Conservation (phyloP, 495 filamentous ascomycete species). For the Penicillium samsonianum region DNA sequence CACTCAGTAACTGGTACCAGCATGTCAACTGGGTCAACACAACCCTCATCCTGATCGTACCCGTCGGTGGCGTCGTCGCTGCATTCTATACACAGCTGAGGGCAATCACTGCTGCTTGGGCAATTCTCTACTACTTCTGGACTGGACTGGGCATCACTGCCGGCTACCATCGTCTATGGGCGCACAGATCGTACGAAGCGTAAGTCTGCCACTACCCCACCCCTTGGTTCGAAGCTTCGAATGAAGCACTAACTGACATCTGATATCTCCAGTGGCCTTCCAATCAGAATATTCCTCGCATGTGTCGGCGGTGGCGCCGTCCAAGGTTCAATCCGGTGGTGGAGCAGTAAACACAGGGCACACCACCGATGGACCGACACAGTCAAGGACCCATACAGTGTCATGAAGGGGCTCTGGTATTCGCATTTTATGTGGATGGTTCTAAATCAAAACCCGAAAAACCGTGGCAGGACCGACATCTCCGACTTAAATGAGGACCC, state of each 20-base stretch:
- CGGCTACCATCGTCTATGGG: conserved; percentile 74
- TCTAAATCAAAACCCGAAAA: conserved; percentile 82
- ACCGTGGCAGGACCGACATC: conserved; percentile 86
- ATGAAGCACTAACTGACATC: background rate
- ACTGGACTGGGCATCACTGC: conserved; percentile 83
- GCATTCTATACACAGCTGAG: conserved; percentile 73
- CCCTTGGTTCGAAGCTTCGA: background rate
- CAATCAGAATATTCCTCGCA: conserved; percentile 82
- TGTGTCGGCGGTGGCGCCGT: conserved; percentile 85
- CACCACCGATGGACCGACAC: conserved; percentile 97
- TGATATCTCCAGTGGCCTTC: conserved; percentile 60
- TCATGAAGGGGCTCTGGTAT: conserved; percentile 89
- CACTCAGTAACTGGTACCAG: conserved; percentile 79
- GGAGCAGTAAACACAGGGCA: conserved; percentile 85
- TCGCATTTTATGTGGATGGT: conserved; percentile 88
- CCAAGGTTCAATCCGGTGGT: conserved; percentile 91
- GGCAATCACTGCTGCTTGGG: conserved; percentile 68
- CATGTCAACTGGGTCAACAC: conserved; percentile 92
- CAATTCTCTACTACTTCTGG: conserved; percentile 81
- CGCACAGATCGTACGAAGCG: conserved; percentile 72
- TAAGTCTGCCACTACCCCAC: conserved; percentile 1
- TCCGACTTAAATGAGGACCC: conserved; percentile 87
- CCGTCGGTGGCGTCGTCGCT: conserved; percentile 66
- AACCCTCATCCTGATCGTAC: conserved; percentile 76
- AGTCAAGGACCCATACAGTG: conserved; percentile 91